phyloP scores from a whole-genome alignment of 495 filamentous ascomycete genomes.

The Hypoxylon lienhwacheense region DNA sequence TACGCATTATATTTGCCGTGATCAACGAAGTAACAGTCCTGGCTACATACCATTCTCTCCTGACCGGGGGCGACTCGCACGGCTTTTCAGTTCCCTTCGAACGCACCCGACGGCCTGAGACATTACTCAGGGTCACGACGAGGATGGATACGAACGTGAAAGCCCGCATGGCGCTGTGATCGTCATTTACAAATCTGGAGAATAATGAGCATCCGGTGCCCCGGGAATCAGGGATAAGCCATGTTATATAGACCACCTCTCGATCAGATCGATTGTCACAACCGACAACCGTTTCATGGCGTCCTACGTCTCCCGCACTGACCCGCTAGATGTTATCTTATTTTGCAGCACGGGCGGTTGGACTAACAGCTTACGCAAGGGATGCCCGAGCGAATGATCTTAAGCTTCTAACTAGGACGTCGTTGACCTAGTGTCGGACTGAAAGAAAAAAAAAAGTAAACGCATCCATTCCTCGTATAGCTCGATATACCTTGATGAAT shows the following conservation, averaged over 20 bases:
- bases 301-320: not conserved
- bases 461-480: too few relatives aligned
- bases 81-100: constrained; percentile 5
- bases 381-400: constrained; percentile 9
- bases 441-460: constrained; percentile 21
- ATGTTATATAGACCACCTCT: constrained; percentile 15
- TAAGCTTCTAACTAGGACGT: not conserved
- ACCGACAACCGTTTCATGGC: not conserved
- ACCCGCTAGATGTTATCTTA: not conserved
- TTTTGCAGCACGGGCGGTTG: not conserved
- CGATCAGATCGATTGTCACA: not conserved
- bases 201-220: not conserved
- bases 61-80: constrained; percentile 18
- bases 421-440: not conserved
- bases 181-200: not conserved
- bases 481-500: too few relatives aligned
- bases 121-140: constrained; percentile 3
- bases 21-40: not conserved
- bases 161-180: constrained; percentile 4
- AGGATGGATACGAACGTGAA: not conserved
- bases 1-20: not conserved
- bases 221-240: constrained; percentile 22
- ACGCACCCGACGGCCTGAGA: not conserved
- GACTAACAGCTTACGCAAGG: constrained; percentile 7
- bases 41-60: constrained; percentile 40